Evolutionary conservation across 352 stramenopile genomes (phyloP), one percentile per base, ranked within the genome.

Genomic region (Globisporangium iwayamae): DNA sequence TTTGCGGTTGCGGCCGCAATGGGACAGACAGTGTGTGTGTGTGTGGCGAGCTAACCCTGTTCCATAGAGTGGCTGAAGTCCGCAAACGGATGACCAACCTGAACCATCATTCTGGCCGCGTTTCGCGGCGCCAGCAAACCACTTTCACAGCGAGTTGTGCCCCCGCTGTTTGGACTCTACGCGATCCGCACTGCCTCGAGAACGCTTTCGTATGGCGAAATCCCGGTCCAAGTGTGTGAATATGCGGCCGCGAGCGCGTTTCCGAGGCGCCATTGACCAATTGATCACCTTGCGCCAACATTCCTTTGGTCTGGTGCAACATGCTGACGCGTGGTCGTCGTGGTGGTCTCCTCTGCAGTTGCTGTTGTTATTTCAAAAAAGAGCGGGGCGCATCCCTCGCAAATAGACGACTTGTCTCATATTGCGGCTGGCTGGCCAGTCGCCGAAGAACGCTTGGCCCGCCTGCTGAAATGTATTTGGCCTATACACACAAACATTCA

Each of bases 121-220:
- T 36, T 28, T 55, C 48, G 22, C 18, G 9, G 13, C 39, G 16
- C 22, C 16, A n/a, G 52, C 58, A 47, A 25, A 28, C 6, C 36
- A 16, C 60, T 53, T 48, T 34, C 22, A 14, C 6, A 7, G 16
- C 32, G 22, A 36, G 53, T 11, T 22, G 11, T 2, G 18, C 20
- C 43, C 45, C 25, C 30, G 34, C 60, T 67, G 62, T 62, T 67
- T 67, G 62, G 62, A 62, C 53, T 67, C 45, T 41, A 46, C 56
- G 20, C 62, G 46, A 61, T 58, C 43, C 41, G 52, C 30, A 30
- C 28, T 8, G 38, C 34, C 28, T 51, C 14, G 1, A 30, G 53
- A n/a, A 54, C 41, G 45, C 45, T 53, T 41, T 62, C 38, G 54
- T 36, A 20, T 50, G 18, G 46, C 54, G 62, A 67, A 67, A 67